Conservation (phyloP, 331 rosid species). For the Spiraea crenata region DNA sequence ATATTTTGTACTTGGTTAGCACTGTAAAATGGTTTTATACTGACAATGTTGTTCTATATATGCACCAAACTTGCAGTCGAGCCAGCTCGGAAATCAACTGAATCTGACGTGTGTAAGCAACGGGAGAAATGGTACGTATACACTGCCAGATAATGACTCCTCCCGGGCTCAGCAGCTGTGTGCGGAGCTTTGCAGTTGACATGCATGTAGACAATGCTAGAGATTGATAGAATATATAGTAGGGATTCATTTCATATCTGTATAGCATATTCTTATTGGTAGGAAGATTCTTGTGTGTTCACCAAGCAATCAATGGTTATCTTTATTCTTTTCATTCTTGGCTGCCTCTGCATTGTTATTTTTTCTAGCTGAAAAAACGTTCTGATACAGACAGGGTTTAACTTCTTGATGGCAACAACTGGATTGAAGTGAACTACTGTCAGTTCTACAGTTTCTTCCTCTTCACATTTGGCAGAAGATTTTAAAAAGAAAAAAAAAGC, state of each 20-base stretch:
- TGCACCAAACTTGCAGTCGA: constrained; percentile 38
- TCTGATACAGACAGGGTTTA: neutral
- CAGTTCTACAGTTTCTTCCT: neutral
- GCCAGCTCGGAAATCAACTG: constrained; percentile 49
- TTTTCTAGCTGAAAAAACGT: neutral
- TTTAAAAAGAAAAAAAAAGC: neutral
- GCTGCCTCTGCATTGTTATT: neutral
- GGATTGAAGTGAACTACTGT: neutral
- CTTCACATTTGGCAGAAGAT: neutral
- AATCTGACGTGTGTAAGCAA: constrained; percentile 64
- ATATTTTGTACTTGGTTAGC: neutral
- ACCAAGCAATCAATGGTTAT: neutral
- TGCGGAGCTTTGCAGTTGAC: constrained; percentile 50
- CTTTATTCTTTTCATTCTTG: constrained; percentile 6
- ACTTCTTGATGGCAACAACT: neutral
- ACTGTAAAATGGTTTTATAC: neutral
- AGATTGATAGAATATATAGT: neutral
- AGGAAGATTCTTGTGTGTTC: neutral
- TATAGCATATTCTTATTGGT: neutral
- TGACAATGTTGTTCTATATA: neutral
- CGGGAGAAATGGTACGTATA: constrained; percentile 42
- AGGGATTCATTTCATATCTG: constrained; percentile 12
- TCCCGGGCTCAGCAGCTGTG: constrained; percentile 46
- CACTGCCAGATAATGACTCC: constrained; percentile 32
- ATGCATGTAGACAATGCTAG: constrained; percentile 3